A percentile compares a stretch with the other conserved stretches of the same genome.
Evolutionary conservation across 2,329 filamentous ascomycete species (phyloP).

Genomic region (Ceratocystis ficicola): DNA sequence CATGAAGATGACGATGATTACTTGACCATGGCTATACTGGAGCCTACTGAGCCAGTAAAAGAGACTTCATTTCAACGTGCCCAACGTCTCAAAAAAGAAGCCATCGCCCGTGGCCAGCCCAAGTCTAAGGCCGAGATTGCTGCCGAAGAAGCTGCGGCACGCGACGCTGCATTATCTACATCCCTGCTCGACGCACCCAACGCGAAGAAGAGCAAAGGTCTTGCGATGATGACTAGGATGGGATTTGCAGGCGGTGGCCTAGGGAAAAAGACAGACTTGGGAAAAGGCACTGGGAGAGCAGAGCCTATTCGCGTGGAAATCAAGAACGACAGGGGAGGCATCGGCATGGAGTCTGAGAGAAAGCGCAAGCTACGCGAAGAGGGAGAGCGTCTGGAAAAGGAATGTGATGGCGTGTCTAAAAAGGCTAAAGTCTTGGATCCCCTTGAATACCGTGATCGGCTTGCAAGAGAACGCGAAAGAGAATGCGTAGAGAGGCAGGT

Average conservation of each 20-base stretch:
- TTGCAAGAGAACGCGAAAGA: constrained; percentile 57
- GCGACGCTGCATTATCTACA: constrained; percentile 64
- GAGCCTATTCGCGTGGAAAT: constrained; percentile 67
- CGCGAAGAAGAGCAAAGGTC: constrained; percentile 63
- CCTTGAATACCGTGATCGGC: constrained; percentile 59
- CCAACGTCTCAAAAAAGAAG: constrained; percentile 45
- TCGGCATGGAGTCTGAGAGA: constrained; percentile 71
- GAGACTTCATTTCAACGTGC: constrained; percentile 46
- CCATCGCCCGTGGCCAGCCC: constrained; percentile 52
- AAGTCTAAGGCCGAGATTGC: constrained; percentile 76
- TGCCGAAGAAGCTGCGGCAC: constrained; percentile 56
- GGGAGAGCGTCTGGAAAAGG: constrained; percentile 31
- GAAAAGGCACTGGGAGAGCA: constrained; percentile 26
- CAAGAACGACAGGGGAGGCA: constrained; percentile 70
- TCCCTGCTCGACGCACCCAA: constrained; percentile 51
- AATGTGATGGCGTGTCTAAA: constrained; percentile 45
- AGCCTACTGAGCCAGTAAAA: constrained; percentile 46
- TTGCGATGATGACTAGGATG: constrained; percentile 94
- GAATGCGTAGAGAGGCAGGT: constrained; percentile 57
- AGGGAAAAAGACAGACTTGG: constrained; percentile 41
- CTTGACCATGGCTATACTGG: constrained; percentile 79
- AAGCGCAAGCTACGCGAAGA: constrained; percentile 58
- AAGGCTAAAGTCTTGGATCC: constrained; percentile 38
- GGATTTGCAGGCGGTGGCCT: constrained; percentile 73
- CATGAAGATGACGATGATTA: constrained; percentile 66